phyloP scores from a whole-genome alignment of 805 yeast species.

The Metschnikowia cubensis region DNA sequence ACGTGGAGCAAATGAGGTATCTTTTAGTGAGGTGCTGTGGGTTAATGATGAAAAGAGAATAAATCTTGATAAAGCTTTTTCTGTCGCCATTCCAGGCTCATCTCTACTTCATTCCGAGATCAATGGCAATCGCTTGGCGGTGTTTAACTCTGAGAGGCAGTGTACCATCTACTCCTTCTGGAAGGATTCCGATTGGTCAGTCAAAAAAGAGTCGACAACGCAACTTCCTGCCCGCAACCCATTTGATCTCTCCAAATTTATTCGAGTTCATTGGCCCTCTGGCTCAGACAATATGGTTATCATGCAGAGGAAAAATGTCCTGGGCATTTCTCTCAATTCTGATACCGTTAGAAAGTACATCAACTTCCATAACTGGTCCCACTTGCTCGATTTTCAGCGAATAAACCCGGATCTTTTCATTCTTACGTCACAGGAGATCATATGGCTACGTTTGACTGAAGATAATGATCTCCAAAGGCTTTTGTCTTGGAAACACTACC shows the following conservation, averaged over 20 bases:
- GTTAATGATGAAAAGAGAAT: slow-evolving; percentile 8
- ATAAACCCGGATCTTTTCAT: slow-evolving; percentile 39
- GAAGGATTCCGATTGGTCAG: slow-evolving; percentile 6
- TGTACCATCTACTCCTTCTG: slow-evolving; percentile 5
- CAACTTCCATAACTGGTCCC: slow-evolving; percentile 16
- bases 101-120: slow-evolving; percentile 6
- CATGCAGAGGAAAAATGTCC: slow-evolving; percentile 10
- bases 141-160: slow-evolving; percentile 5
- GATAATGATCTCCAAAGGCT: slow-evolving; percentile 38
- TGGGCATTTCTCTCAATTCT: neutral
- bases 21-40: slow-evolving; percentile 11
- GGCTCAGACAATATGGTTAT: slow-evolving; percentile 3
- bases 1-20: slow-evolving; percentile 9
- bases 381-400: slow-evolving; percentile 10
- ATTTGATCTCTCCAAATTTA: slow-evolving; percentile 11
- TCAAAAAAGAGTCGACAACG: neutral
- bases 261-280: slow-evolving; percentile 11
- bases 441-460: slow-evolving; percentile 41
- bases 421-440: slow-evolving; percentile 64
- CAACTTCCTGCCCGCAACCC: slow-evolving; percentile 7
- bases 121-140: slow-evolving; percentile 2
- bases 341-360: slow-evolving; percentile 6
- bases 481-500: slow-evolving; percentile 71
- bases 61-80: slow-evolving; percentile 3
- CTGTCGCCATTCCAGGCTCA: neutral